Conservation (phyloP, 2,329 filamentous ascomycete species). For the Pestalotiopsis sp. region DNA sequence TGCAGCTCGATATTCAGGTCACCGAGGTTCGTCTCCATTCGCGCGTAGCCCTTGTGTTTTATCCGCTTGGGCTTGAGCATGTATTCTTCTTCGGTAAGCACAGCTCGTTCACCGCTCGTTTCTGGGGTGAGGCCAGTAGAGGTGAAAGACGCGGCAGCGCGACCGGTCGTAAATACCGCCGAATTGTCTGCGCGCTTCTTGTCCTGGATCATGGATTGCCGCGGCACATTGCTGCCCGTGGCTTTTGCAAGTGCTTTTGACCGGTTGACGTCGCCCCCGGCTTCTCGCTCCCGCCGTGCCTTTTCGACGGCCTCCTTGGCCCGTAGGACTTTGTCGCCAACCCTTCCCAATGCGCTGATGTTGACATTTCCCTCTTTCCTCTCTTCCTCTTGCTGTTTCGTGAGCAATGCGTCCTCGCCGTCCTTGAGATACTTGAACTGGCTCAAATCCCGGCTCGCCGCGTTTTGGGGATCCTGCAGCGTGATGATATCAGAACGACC, state of each 20-base stretch:
- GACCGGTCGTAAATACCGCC: slow-evolving; percentile 85
- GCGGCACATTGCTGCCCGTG: slow-evolving; percentile 26
- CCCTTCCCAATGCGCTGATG: slow-evolving; percentile 73
- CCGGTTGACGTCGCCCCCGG: slow-evolving; percentile 58
- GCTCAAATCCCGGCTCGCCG: slow-evolving; percentile 78
- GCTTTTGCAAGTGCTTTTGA: slow-evolving; percentile 43
- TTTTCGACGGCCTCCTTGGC: slow-evolving; percentile 94
- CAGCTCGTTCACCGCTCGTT: slow-evolving; percentile 81
- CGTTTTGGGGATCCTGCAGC: slow-evolving; percentile 91
- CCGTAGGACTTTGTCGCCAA: slow-evolving; percentile 79
- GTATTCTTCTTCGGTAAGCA: slow-evolving; percentile 92
- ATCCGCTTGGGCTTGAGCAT: slow-evolving; percentile 90
- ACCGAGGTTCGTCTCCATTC: slow-evolving; percentile 83
- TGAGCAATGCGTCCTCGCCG: slow-evolving; percentile 67
- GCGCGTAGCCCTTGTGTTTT: slow-evolving; percentile 86
- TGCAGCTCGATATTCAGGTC: slow-evolving; percentile 86
- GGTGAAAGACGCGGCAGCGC: slow-evolving; percentile 90
- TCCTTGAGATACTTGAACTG: slow-evolving; percentile 89
- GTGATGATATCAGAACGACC: slow-evolving; percentile 91
- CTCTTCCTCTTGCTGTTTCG: slow-evolving; percentile 69
- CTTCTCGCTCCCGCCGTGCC: slow-evolving; percentile 72
- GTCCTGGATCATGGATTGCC: slow-evolving; percentile 51
- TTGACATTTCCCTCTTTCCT: slow-evolving; percentile 72
- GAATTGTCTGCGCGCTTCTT: slow-evolving; percentile 76
- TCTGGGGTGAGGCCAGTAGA: slow-evolving; percentile 91